Evolutionary conservation across 108 stramenopile species (phyloP), one percentile per base, ranked within the genome.

Genomic region (Nitzschia inconspicua): DNA sequence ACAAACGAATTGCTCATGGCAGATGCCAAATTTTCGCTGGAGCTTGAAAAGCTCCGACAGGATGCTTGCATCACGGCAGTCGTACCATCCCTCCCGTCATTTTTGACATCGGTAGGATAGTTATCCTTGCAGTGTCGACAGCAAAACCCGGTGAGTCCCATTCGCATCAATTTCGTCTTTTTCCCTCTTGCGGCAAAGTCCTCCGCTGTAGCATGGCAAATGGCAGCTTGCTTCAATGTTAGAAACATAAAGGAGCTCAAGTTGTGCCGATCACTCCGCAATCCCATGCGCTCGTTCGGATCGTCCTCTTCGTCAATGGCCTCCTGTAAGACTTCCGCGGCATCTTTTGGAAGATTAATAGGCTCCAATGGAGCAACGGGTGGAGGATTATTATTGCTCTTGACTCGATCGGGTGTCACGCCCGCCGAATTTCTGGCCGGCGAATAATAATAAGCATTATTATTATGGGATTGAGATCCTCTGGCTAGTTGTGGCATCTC

Each of bases 91-190:
- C 6, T 3, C 18, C 13, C 3, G 20, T 11, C 3, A 40, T 29
- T 13, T 36, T 44, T 7, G 36, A 59, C 19, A 29, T 6, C 22
- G 13, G 58, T 18, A 27, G 4, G 4, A 50, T 53, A 62, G 0
- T 43, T 22, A 26, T 14, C 39, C 9, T 39, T 14, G 60, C 81
- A 82, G 43, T 82, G 77, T 2, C 77, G 77, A 60, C 82, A 83
- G 37, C 77, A 78, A 43, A 78, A 79, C n/a, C 82, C 82, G 3
- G 82, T 61, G 49, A 76, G 69, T 25, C 82, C 82, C 5, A 76
- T 10, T 43, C 72, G 66, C 75, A 83, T 70, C 42, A 50, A n/a
- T 36, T 63, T 66, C 7, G 71, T 71, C 54, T 72, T 72, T 48
- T 79, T 83, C 13, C 77, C 77, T 19, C 77, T 60, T 2, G 75